phyloP scores from a whole-genome alignment of 495 filamentous ascomycete genomes.

The Hamigera avellanea region DNA sequence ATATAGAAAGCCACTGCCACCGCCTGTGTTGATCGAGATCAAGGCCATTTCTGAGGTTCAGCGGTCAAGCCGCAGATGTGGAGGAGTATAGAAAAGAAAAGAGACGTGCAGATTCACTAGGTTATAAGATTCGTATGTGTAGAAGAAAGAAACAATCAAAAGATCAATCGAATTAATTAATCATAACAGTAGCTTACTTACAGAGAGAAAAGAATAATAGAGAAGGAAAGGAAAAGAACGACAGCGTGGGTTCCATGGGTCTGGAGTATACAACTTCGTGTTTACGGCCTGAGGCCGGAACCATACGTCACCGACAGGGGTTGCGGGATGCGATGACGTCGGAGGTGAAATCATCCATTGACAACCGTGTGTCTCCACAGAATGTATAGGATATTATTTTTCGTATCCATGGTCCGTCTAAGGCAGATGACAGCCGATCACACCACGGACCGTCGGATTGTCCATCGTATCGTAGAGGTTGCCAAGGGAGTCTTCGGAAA shows the following conservation, averaged over 20 bases:
- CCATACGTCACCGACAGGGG: not conserved
- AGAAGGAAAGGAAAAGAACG: not conserved
- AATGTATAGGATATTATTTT: too few species aligned
- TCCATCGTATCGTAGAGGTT: too few species aligned
- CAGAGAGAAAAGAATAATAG: not conserved
- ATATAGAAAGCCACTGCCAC: constrained; percentile 27
- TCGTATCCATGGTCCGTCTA: too few species aligned
- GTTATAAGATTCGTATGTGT: not conserved
- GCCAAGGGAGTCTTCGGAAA: too few species aligned
- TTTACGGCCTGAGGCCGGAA: not conserved
- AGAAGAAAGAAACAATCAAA: not conserved
- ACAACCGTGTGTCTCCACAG: not conserved
- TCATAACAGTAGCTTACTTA: too few species aligned
- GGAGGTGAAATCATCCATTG: not conserved
- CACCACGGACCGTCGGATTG: too few species aligned
- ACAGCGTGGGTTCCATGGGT: too few species aligned
- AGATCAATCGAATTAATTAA: not conserved
- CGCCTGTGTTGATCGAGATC: constrained; percentile 28
- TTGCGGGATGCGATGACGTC: not conserved
- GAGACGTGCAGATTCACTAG: too few species aligned
- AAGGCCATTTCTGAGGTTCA: constrained; percentile 31
- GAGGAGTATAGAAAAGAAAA: too few species aligned
- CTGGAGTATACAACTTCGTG: too few species aligned
- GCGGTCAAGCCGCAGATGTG: too few species aligned
- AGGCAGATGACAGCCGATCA: too few species aligned